These are phyloP conservation scores for Ascochyta koolunga DNA, from an alignment of 2,329 filamentous ascomycete species.

Conservation along the genomic window DNA sequence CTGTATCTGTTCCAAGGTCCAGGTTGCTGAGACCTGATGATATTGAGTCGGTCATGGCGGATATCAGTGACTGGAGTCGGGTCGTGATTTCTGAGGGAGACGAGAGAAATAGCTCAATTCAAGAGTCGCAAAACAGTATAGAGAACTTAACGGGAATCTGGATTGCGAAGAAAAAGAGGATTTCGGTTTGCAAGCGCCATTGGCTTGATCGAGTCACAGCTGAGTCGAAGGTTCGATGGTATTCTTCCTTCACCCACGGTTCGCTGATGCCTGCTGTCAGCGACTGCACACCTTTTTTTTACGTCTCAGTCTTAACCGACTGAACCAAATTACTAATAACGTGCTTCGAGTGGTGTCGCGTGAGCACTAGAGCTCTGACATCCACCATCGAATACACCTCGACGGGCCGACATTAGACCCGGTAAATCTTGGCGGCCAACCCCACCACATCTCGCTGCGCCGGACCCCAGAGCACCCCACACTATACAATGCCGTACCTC, in stretches of 20 bases:
- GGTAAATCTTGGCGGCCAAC: constrained; percentile 16
- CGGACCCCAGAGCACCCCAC: constrained; percentile 18
- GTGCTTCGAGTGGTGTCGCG: not conserved
- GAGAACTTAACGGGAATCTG: not conserved
- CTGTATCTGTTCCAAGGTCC: constrained; percentile 14
- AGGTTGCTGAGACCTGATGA: constrained; percentile 16
- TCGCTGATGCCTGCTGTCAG: constrained; percentile 2
- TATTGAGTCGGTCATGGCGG: constrained; percentile 25
- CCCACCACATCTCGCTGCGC: constrained; percentile 30
- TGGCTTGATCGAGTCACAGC: constrained; percentile 13
- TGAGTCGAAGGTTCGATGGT: constrained; percentile 14
- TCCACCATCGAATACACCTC: not conserved
- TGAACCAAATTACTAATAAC: too few relatives aligned
- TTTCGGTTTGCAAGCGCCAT: constrained; percentile 10
- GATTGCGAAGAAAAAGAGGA: not conserved
- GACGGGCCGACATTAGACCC: constrained; percentile 13
- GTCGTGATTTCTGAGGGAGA: too few relatives aligned
- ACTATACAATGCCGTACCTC: constrained; percentile 73
- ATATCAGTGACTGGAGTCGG: too few relatives aligned
- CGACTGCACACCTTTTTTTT: not conserved
- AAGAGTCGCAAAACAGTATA: not conserved
- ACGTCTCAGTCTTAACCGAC: not conserved
- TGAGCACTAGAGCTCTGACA: not conserved
- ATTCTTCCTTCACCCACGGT: constrained; percentile 4
- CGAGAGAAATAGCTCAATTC: too few relatives aligned